Percentiles rank a stretch among this genome's conserved stretches.
Conservation (phyloP, 306 rosid species). For the Gynostemma pentaphyllum region DNA sequence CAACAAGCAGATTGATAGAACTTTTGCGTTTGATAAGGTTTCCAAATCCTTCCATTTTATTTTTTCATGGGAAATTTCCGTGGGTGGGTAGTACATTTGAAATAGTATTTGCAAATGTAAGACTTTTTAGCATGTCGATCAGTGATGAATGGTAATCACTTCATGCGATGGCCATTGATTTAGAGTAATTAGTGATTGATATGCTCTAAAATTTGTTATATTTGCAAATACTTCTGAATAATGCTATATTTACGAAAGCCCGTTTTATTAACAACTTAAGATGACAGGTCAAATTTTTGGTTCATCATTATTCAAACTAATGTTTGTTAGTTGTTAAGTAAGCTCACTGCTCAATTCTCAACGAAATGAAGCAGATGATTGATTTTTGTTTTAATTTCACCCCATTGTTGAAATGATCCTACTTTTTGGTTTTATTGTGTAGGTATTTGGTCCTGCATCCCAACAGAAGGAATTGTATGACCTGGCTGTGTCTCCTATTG, state of each 20-base stretch:
- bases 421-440: conserved; percentile 20
- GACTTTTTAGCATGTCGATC: too few relatives aligned
- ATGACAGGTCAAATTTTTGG: background rate
- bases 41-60: background rate
- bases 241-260: background rate
- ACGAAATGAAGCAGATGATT: conserved; percentile 4
- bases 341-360: conserved; percentile 12
- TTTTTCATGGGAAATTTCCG: too few relatives aligned
- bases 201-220: too few relatives aligned
- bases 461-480: conserved; percentile 86
- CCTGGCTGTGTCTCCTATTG: conserved; percentile 93
- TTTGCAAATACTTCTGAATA: too few relatives aligned
- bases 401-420: background rate
- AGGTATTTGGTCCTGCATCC: conserved; percentile 94
- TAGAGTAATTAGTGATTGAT: too few relatives aligned
- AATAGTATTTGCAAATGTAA: too few relatives aligned
- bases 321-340: background rate
- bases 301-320: background rate
- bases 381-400: background rate
- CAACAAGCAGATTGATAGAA: conserved; percentile 98
- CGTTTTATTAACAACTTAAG: background rate
- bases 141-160: too few relatives aligned
- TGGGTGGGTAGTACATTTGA: too few relatives aligned
- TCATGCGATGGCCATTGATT: too few relatives aligned
- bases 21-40: conserved; percentile 90